Percentiles rank a stretch among this genome's conserved stretches.
phyloP scores from a whole-genome alignment of 2,329 filamentous ascomycete species.

The Ophiosphaerella herpotricha region DNA sequence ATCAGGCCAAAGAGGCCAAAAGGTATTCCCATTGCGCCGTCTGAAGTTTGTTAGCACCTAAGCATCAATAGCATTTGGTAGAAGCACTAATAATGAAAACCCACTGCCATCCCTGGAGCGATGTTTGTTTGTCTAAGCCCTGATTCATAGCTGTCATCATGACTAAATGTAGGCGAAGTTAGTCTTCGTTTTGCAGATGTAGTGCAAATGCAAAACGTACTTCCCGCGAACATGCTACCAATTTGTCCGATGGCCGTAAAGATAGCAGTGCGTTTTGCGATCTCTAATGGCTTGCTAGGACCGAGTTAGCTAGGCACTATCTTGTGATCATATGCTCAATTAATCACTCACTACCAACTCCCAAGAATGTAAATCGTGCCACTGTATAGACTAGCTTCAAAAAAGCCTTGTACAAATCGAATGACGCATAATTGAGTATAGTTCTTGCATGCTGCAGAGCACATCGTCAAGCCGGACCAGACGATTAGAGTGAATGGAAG shows the following conservation, averaged over 20 bases:
- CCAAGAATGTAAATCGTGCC: conserved; percentile 38
- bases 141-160: conserved; percentile 42
- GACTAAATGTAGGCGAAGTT: conserved; percentile 1
- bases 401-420: conserved; percentile 33
- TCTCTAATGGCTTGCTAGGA: conserved; percentile 29
- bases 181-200: too few species aligned
- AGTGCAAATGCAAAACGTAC: too few species aligned
- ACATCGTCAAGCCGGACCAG: conserved; percentile 38
- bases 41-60: conserved; percentile 14
- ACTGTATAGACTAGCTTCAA: conserved; percentile 35
- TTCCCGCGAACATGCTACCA: conserved; percentile 37
- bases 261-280: conserved; percentile 36
- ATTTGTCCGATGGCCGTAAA: conserved; percentile 37
- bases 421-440: conserved; percentile 33
- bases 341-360: conserved; percentile 26
- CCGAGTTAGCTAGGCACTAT: background rate
- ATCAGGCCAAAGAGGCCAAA: conserved; percentile 35
- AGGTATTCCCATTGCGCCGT: conserved; percentile 35
- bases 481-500: conserved; percentile 33
- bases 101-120: conserved; percentile 36
- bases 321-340: background rate
- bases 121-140: conserved; percentile 22
- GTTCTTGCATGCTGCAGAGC: conserved; percentile 31
- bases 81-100: conserved; percentile 33
- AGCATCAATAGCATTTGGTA: accelerated